These are phyloP conservation scores for Tetragonia tetragonoides DNA, from an alignment of 148 eudicot species.

Conservation along the genomic window DNA sequence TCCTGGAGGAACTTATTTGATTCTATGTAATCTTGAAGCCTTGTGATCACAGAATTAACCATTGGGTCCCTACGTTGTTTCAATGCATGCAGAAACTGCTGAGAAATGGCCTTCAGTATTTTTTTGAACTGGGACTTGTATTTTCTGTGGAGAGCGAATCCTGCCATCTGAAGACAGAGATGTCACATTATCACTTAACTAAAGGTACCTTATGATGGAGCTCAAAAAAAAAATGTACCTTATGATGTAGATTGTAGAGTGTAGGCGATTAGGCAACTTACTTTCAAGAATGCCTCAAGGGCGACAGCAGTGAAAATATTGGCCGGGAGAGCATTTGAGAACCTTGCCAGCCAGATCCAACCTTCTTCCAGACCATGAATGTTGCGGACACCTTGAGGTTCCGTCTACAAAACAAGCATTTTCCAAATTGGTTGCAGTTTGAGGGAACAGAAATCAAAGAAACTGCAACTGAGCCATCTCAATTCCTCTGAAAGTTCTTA, in stretches of 20 bases:
- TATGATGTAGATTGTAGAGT: neutral
- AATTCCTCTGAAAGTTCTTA: neutral
- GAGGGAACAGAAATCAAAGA: neutral
- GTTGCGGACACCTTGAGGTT: slow-evolving; percentile 54
- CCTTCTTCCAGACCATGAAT: slow-evolving; percentile 73
- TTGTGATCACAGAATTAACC: slow-evolving; percentile 32
- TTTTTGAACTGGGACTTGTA: slow-evolving; percentile 74
- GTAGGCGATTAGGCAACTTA: slow-evolving; percentile 32
- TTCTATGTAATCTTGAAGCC: slow-evolving; percentile 49
- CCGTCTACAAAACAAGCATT: slow-evolving; percentile 49
- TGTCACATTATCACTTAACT: neutral
- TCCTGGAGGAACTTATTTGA: slow-evolving; percentile 50
- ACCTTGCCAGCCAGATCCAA: slow-evolving; percentile 93
- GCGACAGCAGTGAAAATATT: slow-evolving; percentile 65
- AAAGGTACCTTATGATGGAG: no score
- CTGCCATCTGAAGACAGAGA: slow-evolving; percentile 67
- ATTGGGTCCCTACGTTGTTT: slow-evolving; percentile 38
- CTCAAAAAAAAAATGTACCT: no score
- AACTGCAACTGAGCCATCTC: neutral
- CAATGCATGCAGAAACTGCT: slow-evolving; percentile 48
- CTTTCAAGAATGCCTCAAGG: slow-evolving; percentile 73
- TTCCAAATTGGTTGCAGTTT: neutral
- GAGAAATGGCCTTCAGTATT: slow-evolving; percentile 46
- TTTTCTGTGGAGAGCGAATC: slow-evolving; percentile 61
- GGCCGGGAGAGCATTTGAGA: slow-evolving; percentile 75